Conservation (phyloP, 176 grass and related monocot species). For the Triticum monococcum region DNA sequence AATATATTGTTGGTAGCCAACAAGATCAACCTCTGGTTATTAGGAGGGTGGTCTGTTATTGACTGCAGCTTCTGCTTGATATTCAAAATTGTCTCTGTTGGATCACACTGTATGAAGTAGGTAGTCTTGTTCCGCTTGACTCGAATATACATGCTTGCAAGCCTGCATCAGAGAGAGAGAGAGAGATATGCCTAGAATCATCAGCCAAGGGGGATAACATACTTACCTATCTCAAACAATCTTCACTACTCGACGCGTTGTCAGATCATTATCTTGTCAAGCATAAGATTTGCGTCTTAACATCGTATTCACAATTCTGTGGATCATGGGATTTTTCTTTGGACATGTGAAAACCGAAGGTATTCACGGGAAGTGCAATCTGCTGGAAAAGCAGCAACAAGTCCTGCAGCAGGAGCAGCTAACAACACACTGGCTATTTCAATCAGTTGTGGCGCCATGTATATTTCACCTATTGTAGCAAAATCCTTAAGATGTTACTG, state of each 20-base stretch:
- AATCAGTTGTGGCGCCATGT: background rate
- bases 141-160: slow-evolving; percentile 78
- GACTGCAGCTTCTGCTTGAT: slow-evolving; percentile 78
- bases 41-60: slow-evolving; percentile 47
- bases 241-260: background rate
- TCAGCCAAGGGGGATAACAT: background rate
- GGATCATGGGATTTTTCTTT: background rate
- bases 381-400: background rate
- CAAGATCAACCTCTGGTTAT: slow-evolving; percentile 53
- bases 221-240: background rate
- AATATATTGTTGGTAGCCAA: slow-evolving; percentile 30
- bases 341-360: background rate
- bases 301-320: background rate
- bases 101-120: slow-evolving; percentile 79
- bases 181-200: slow-evolving; percentile 2
- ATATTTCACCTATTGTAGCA: background rate
- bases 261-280: background rate
- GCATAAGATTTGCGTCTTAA: background rate
- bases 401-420: background rate
- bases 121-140: slow-evolving; percentile 80
- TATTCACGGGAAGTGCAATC: background rate
- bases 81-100: slow-evolving; percentile 57
- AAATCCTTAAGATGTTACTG: background rate
- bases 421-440: background rate
- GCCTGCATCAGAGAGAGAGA: slow-evolving; percentile 29